A percentile compares a stretch with the other conserved stretches of the same genome.
Conservation (phyloP, 1,284 basidiomycete genomes). For the Inonotus obliquus region DNA sequence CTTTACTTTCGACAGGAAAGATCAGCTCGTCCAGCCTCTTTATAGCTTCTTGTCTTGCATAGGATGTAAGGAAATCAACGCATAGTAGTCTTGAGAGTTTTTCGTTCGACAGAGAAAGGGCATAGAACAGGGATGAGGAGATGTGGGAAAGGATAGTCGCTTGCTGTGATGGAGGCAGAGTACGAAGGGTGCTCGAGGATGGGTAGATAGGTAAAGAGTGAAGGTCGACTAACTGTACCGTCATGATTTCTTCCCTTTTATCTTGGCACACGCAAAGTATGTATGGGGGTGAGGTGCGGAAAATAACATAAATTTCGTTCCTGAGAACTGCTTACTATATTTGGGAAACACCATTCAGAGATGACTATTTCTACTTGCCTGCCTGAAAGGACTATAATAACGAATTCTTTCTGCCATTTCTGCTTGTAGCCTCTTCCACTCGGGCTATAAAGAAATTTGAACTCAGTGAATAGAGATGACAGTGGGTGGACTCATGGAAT, state of each 20-base stretch:
- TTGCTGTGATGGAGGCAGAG: constrained; percentile 49
- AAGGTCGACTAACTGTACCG: constrained; percentile 11
- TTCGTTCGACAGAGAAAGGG: constrained; percentile 41
- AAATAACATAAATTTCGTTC: no score
- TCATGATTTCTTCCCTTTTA: background rate
- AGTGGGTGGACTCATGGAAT: no score
- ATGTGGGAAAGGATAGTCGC: constrained; percentile 45
- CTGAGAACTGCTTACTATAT: no score
- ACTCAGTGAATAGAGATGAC: no score
- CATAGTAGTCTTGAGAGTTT: constrained; percentile 43
- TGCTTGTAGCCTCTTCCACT: no score
- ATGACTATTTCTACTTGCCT: no score
- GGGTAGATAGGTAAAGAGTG: constrained; percentile 46
- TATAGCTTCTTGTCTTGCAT: constrained; percentile 49
- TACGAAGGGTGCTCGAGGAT: constrained; percentile 42
- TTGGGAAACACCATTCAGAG: no score
- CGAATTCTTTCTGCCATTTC: no score
- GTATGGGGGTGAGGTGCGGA: no score
- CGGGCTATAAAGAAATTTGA: no score
- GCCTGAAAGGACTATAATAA: no score
- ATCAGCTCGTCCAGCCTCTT: constrained; percentile 49
- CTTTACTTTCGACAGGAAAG: constrained; percentile 37
- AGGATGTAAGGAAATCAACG: constrained; percentile 49
- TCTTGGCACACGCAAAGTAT: no score
- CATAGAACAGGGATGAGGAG: constrained; percentile 39